Percentiles rank a stretch among this genome's conserved stretches.
These are phyloP conservation scores for Aspergillus luchuensis DNA, from an alignment of 2,329 filamentous ascomycete species.

Conservation along the genomic window DNA sequence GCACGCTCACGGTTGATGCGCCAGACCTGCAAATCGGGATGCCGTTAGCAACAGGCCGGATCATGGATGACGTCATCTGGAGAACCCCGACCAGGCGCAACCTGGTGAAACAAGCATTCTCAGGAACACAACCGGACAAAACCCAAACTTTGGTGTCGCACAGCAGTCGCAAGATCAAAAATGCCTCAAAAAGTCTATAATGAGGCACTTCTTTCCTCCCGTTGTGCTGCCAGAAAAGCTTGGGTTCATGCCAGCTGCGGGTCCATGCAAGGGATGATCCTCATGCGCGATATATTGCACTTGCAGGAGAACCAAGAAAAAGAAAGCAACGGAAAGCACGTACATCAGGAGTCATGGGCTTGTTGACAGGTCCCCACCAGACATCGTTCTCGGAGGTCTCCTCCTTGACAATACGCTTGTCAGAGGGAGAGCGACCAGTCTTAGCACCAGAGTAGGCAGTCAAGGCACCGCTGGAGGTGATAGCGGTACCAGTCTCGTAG, in stretches of 20 bases:
- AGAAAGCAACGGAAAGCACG: constrained; percentile 45
- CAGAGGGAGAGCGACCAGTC: constrained; percentile 92
- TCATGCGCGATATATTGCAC: constrained; percentile 21
- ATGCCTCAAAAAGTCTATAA: constrained; percentile 18
- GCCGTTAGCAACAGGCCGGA: constrained; percentile 25
- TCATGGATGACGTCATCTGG: constrained; percentile 34
- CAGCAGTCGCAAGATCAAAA: constrained; percentile 11
- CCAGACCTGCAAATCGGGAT: constrained; percentile 71
- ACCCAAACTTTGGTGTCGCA: constrained; percentile 6
- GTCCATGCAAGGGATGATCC: constrained; percentile 22
- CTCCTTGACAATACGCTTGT: constrained; percentile 98
- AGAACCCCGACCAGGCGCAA: background rate
- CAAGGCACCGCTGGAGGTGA: constrained; percentile 91
- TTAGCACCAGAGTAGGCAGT: constrained; percentile 98
- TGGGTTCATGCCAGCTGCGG: constrained; percentile 19
- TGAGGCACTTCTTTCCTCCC: constrained; percentile 17
- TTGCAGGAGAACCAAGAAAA: background rate
- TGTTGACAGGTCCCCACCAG: constrained; percentile 99
- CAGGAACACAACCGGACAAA: background rate
- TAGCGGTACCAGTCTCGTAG: constrained; percentile 96
- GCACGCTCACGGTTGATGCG: constrained; percentile 99
- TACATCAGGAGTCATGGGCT: constrained; percentile 97
- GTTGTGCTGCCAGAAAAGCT: constrained; percentile 18
- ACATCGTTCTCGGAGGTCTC: constrained; percentile 83
- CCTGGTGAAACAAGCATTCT: background rate